These are phyloP conservation scores for Kitagawia praeruptora DNA, from an alignment of 129 eudicot species.

Conservation along the genomic window DNA sequence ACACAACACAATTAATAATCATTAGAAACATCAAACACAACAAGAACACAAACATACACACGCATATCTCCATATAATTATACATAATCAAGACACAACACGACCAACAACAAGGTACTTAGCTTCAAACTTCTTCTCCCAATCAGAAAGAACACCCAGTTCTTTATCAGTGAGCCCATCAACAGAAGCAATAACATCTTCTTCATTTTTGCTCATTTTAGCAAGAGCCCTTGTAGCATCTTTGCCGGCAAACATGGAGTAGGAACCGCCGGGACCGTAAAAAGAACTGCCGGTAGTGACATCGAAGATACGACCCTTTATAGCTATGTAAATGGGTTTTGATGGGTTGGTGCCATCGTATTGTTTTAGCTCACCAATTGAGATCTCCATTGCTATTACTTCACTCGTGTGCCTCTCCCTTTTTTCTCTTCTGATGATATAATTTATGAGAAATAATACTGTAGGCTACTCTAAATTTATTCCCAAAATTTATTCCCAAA, in stretches of 20 bases:
- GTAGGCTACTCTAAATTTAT: too few relatives aligned
- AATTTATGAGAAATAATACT: too few relatives aligned
- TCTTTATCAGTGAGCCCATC: conserved; percentile 83
- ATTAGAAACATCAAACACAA: neutral
- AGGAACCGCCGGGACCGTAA: conserved; percentile 92
- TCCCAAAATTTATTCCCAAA: too few relatives aligned
- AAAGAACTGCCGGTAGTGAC: conserved; percentile 60
- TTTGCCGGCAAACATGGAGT: conserved; percentile 85
- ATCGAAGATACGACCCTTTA: conserved; percentile 65
- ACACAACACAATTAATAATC: too few relatives aligned
- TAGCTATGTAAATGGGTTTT: conserved; percentile 72
- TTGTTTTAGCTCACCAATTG: neutral
- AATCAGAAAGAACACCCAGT: conserved; percentile 56
- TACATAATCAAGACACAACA: conserved; percentile 16
- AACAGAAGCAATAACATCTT: conserved; percentile 53
- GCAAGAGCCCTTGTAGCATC: conserved; percentile 91
- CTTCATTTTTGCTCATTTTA: conserved; percentile 91
- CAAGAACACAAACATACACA: neutral
- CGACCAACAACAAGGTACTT: conserved; percentile 79
- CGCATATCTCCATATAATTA: neutral
- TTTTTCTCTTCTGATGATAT: too few relatives aligned
- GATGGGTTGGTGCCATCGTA: conserved; percentile 65
- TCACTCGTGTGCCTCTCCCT: neutral
- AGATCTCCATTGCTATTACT: neutral
- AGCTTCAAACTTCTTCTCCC: conserved; percentile 84